phyloP scores from a whole-genome alignment of 2,329 filamentous ascomycete species.

The Exophiala dermatitidis region DNA sequence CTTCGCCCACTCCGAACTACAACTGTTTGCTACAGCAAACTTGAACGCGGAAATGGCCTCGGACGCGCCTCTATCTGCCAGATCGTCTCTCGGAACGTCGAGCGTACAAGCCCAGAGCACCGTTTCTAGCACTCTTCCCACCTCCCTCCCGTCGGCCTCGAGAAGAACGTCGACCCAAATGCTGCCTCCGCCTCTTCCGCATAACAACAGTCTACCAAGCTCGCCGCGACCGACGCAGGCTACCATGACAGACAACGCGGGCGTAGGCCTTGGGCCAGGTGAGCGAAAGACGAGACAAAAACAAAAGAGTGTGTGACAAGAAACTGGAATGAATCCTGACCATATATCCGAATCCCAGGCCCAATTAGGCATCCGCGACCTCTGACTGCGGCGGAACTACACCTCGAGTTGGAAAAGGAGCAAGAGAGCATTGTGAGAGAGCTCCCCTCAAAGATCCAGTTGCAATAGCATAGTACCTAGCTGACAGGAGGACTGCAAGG shows the following conservation, averaged over 20 bases:
- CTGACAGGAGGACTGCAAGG: constrained; percentile 44
- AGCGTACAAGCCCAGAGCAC: constrained; percentile 30
- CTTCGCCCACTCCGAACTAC: not conserved
- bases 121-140: constrained; percentile 9
- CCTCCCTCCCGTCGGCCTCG: constrained; percentile 29
- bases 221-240: constrained; percentile 26
- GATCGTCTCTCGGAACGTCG: constrained; percentile 31
- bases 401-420: constrained; percentile 85
- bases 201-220: constrained; percentile 28
- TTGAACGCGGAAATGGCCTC: constrained; percentile 38
- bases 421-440: constrained; percentile 78
- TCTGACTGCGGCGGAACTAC: constrained; percentile 79
- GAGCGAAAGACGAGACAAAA: constrained; percentile 15
- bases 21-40: not conserved
- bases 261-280: constrained; percentile 38
- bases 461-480: not conserved
- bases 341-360: constrained; percentile 38
- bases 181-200: constrained; percentile 36
- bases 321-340: not conserved
- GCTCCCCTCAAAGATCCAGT: not conserved
- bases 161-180: constrained; percentile 44
- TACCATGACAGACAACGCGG: constrained; percentile 31
- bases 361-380: constrained; percentile 81
- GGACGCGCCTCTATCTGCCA: constrained; percentile 42
- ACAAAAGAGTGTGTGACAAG: not conserved